Base-by-base conservation (phyloP, 768 basidiomycete species). In the Russula dissimulans region DNA sequence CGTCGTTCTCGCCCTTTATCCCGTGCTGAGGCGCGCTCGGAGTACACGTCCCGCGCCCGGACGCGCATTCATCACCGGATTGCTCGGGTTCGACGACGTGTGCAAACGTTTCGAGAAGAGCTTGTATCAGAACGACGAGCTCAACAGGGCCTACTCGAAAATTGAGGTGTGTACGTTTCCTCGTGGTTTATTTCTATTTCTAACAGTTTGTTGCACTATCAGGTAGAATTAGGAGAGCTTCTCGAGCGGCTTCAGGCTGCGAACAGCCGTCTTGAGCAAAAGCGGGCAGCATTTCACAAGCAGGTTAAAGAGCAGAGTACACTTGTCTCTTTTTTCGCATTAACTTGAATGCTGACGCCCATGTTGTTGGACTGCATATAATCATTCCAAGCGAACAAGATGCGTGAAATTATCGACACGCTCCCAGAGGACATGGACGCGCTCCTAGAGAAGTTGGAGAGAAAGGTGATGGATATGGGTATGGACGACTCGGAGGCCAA, bases 21-120 rank as follows among this genome's bases (percentile, higher is more conserved):
- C 60, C 3, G 49, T 26, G 14, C 26, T 61, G 39, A 48, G 7
- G 34, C 26, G 22, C 5, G 22, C 18, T 8, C 55, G 60, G 22
- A 41, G 31, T 15, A 38, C 6, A 4, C 60, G 60, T 11, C 50
- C 56, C 31, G 56, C 56, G 22, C 60, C 60, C 2, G 60, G 56
- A 4, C 56, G 45, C 38, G 12, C 31, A 31, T 61, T 61, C 4
- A 36, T 61, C 39, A 22, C 54, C 3, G 60, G 60, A 11, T 31
- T 61, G 6, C 55, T 61, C 12, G 55, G 60, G 36, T 61, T 61
- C 9, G 60, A 61, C 22, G 60, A 61, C 11, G 56, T n/a, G 11
- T 61, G 56, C 50, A 61, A 61, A 44, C 44, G 26, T 22, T 61
- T 61, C 39, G 60, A 61, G 49, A 44, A 56, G 45, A 46, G 3